A percentile compares a stretch with the other conserved stretches of the same genome.
These are phyloP conservation scores for Ophiocordyceps camponoti-floridani DNA, from an alignment of 2,329 filamentous ascomycete species.

Conservation along the genomic window DNA sequence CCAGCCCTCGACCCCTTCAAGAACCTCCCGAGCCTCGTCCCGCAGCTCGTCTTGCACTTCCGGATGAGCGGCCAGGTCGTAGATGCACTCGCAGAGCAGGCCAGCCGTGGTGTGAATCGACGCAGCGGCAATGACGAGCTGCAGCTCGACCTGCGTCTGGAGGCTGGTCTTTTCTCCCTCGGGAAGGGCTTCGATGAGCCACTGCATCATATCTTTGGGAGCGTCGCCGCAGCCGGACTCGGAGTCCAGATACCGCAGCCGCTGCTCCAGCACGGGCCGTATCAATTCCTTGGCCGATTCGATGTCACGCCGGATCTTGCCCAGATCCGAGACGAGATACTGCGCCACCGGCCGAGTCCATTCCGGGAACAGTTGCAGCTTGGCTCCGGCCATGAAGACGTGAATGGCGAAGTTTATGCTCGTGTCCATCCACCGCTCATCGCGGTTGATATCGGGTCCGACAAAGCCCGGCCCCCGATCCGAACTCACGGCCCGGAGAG, in stretches of 20 bases:
- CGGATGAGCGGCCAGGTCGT: constrained; percentile 27
- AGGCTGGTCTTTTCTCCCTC: constrained; percentile 19
- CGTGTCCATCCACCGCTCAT: constrained; percentile 34
- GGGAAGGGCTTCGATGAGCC: constrained; percentile 23
- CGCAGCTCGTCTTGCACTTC: constrained; percentile 29
- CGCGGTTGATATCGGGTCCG: constrained; percentile 28
- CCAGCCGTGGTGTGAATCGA: constrained; percentile 27
- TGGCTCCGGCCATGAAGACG: constrained; percentile 26
- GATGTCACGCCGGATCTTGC: constrained; percentile 25
- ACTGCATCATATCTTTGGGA: constrained; percentile 25
- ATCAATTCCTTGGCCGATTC: constrained; percentile 23
- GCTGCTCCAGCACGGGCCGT: constrained; percentile 25
- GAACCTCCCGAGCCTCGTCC: constrained; percentile 24
- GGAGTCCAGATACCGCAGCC: constrained; percentile 21
- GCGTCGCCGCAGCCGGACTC: constrained; percentile 15
- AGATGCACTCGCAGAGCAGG: constrained; percentile 27
- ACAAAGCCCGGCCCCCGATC: constrained; percentile 36
- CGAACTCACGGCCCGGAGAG: constrained; percentile 31
- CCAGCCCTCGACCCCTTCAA: constrained; percentile 23
- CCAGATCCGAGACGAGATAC: constrained; percentile 26
- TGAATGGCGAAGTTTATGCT: constrained; percentile 31
- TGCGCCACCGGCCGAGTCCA: constrained; percentile 29
- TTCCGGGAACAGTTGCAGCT: constrained; percentile 32
- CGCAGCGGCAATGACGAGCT: constrained; percentile 24
- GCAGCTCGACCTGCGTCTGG: constrained; percentile 20